These are phyloP conservation scores for Eragrostis tef DNA, from an alignment of 202 grass and related monocot genomes.

Conservation along the genomic window DNA sequence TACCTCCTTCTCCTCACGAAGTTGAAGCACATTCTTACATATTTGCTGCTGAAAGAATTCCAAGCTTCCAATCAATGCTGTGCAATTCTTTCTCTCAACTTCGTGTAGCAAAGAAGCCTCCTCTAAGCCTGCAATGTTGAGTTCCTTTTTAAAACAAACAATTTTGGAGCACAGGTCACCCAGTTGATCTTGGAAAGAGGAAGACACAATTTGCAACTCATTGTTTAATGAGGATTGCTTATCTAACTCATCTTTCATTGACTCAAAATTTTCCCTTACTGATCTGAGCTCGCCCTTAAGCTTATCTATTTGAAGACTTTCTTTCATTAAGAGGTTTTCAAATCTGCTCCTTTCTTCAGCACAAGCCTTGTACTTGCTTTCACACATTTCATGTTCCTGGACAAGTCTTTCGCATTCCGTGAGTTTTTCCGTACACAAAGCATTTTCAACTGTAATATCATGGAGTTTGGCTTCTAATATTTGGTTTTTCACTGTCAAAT, in stretches of 20 bases:
- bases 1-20: constrained; percentile 63
- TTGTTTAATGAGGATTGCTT: constrained; percentile 61
- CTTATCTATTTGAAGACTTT: constrained; percentile 58
- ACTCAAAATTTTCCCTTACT: constrained; percentile 54
- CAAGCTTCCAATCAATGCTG: constrained; percentile 49
- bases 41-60: constrained; percentile 68
- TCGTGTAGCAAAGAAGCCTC: constrained; percentile 54
- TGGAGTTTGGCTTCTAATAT: constrained; percentile 85
- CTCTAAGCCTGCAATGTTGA: constrained; percentile 49
- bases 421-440: constrained; percentile 58
- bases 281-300: constrained; percentile 63
- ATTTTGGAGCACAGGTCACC: constrained; percentile 45
- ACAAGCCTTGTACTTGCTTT: constrained; percentile 60
- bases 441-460: constrained; percentile 66
- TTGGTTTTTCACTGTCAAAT: constrained; percentile 68
- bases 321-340: constrained; percentile 67
- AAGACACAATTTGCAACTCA: constrained; percentile 52
- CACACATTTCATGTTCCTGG: constrained; percentile 57
- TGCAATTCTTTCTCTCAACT: constrained; percentile 56
- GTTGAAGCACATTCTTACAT: constrained; percentile 58
- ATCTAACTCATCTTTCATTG: constrained; percentile 66
- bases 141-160: constrained; percentile 58
- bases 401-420: constrained; percentile 53
- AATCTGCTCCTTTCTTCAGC: constrained; percentile 75
- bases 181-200: constrained; percentile 56